Evolutionary conservation across 2,329 filamentous ascomycete species (phyloP), one percentile per base, ranked within the genome.

Genomic region (Botrytis pseudocinerea): DNA sequence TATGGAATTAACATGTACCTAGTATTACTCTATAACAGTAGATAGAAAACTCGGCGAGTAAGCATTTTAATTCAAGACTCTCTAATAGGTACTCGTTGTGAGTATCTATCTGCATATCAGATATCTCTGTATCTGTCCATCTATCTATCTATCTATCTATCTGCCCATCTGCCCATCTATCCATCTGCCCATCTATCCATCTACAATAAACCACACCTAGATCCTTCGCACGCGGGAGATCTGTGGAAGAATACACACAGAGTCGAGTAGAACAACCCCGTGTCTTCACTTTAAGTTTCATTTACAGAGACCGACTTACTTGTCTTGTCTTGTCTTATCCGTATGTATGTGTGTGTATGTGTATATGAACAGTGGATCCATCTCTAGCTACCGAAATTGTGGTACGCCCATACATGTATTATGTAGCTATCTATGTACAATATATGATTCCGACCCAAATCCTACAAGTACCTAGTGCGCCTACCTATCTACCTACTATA

Each of bases 331-430:
- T 51, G 48, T 6, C 48, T 54, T 38, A 7, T 38, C 38, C 38
- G 25, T n/a, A 14, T n/a, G 16, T 4, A 12, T n/a, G 12, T 14
- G 12, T n/a, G 16, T 10, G 12, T n/a, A 22, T 14, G 25, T 18
- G n/a, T 57, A 28, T 28, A 57, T 57, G n/a, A 18, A 57, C 28
- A 14, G 51, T 57, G 51, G n/a, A 57, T 57, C 51, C 14, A n/a
- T 57, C 51, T n/a, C 51, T 54, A 54, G 51, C 51, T 54, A 54
- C n/a, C n/a, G 51, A 54, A 54, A 54, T 54, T 54, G n/a, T 54
- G n/a, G n/a, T 25, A 54, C 10, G 25, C 48, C 25, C 10, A 44
- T 51, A 12, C n/a, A 54, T 54, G 48, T 57, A 57, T 54, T 28
- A 54, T 57, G n/a, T 28, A 57, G 7, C 14, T 57, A 54, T 22